Evolutionary conservation across 169 alveolate species (phyloP), one percentile per base, ranked within the genome.

Genomic region (Eimeria necatrix): DNA sequence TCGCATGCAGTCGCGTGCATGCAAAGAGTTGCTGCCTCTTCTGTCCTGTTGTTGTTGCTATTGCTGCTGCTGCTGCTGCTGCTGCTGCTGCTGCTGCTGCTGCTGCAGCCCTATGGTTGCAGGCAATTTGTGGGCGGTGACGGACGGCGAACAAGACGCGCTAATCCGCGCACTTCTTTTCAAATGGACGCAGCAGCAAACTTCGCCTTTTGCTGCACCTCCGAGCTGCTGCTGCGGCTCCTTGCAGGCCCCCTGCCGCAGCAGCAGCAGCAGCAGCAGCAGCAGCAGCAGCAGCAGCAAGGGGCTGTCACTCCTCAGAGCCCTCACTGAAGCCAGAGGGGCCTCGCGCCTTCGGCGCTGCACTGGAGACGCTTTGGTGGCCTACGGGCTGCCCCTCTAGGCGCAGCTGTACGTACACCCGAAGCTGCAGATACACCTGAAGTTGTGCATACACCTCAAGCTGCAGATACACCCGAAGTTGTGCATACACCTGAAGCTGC

Each of bases 121-220:
- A 49, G 97, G 97, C 41, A 95, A 95, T 85, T 94, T 96, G 48
- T 96, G 97, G 97, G 92, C 93, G 9, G 95, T 96, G 51, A 96
- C 97, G 20, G 97, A 96, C 53, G 97, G 96, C 32, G 97, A 96
- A 87, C 95, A 94, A 18, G 97, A 96, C 56, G 97, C 97, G 41
- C 78, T 96, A 46, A 91, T 96, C 12, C 96, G 95, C 32, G 94
- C 96, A 60, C 96, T 96, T 87, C 95, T 96, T 48, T 96, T 97
- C 96, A 96, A 96, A 89, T 96, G 97, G 97, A 96, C 97, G 46
- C 97, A 96, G 94, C 96, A 96, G 26, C 81, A 83, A 71, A 53
- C 96, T 53, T 96, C 97, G 4, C 94, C 97, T 49, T 76, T 95
- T 49, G 68, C n/a, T 2, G 59, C 59, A 26, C 64, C 60, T 92